Percentiles rank a stretch among this genome's conserved stretches.
These are phyloP conservation scores for Ceratobasidium theobromae DNA, from an alignment of 1,284 basidiomycete genomes.

Conservation along the genomic window DNA sequence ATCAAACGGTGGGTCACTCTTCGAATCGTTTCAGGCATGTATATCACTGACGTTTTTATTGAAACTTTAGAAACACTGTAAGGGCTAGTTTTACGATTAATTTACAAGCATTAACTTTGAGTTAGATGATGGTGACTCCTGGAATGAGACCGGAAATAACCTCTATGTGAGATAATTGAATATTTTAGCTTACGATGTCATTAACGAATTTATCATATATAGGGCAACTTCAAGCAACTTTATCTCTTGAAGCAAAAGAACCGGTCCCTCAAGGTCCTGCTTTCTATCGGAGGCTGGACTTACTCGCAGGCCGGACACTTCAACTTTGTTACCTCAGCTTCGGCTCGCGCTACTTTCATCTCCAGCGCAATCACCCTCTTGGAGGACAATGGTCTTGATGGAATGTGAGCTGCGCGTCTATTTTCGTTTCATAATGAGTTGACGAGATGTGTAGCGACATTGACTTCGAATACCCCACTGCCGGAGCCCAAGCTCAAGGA, in stretches of 20 bases:
- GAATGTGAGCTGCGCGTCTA: constrained; percentile 49
- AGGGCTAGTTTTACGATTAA: constrained; percentile 55
- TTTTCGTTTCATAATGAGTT: background rate
- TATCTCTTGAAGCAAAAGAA: constrained; percentile 71
- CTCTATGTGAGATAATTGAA: constrained; percentile 42
- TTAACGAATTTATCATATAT: constrained; percentile 60
- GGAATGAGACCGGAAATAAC: constrained; percentile 55
- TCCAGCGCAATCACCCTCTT: constrained; percentile 68
- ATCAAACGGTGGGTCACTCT: constrained; percentile 61
- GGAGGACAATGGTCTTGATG: constrained; percentile 87
- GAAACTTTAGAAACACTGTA: constrained; percentile 60
- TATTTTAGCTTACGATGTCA: constrained; percentile 32
- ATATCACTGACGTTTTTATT: constrained; percentile 1
- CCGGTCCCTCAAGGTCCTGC: constrained; percentile 72
- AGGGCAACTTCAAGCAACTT: constrained; percentile 86
- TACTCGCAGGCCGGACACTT: constrained; percentile 70
- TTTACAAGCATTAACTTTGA: background rate
- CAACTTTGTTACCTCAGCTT: constrained; percentile 57
- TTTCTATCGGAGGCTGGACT: constrained; percentile 77
- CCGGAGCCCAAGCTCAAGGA: constrained; percentile 54
- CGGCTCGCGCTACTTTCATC: constrained; percentile 69
- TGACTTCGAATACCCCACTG: constrained; percentile 67
- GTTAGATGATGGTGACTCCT: constrained; percentile 50
- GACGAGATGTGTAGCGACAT: constrained; percentile 53
- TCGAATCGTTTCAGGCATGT: background rate